Conservation (phyloP, 2,329 filamentous ascomycete genomes). For the Fusarium keratoplasticum region DNA sequence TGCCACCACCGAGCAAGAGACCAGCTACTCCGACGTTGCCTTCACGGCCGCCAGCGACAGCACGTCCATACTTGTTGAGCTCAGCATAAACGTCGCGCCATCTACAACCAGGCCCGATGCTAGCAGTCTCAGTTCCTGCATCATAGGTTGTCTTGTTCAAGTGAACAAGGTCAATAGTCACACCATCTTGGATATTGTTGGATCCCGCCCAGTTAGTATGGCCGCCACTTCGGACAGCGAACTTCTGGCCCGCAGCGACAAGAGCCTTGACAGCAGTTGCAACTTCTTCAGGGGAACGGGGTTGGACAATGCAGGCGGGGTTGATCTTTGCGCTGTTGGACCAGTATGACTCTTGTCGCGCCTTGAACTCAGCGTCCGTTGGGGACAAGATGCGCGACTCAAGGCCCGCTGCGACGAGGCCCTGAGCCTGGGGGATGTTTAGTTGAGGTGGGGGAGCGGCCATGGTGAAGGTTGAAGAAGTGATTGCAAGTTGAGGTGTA, state of each 20-base stretch:
- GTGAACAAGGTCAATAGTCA: slow-evolving; percentile 15
- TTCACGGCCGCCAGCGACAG: slow-evolving; percentile 58
- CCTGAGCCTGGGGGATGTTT: slow-evolving; percentile 8
- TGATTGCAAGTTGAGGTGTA: background rate
- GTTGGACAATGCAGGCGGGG: slow-evolving; percentile 26
- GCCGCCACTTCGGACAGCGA: slow-evolving; percentile 21
- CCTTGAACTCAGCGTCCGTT: slow-evolving; percentile 14
- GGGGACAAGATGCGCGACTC: slow-evolving; percentile 13
- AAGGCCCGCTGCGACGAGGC: slow-evolving; percentile 22
- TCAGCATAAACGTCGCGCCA: slow-evolving; percentile 50
- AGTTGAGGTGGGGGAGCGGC: background rate
- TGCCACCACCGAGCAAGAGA: slow-evolving; percentile 44
- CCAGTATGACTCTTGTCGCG: slow-evolving; percentile 35
- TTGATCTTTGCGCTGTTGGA: slow-evolving; percentile 33
- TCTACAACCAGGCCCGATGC: slow-evolving; percentile 56
- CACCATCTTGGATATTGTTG: slow-evolving; percentile 20
- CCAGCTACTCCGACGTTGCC: slow-evolving; percentile 48
- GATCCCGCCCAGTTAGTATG: slow-evolving; percentile 23
- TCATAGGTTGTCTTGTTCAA: slow-evolving; percentile 31
- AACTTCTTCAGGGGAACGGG: slow-evolving; percentile 20
- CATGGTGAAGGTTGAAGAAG: slow-evolving; percentile 3
- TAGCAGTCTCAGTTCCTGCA: slow-evolving; percentile 48
- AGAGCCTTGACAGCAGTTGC: slow-evolving; percentile 17
- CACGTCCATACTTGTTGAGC: slow-evolving; percentile 48
- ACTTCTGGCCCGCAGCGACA: slow-evolving; percentile 6